phyloP scores from a whole-genome alignment of 768 basidiomycete genomes.

The Clathrus columnatus region DNA sequence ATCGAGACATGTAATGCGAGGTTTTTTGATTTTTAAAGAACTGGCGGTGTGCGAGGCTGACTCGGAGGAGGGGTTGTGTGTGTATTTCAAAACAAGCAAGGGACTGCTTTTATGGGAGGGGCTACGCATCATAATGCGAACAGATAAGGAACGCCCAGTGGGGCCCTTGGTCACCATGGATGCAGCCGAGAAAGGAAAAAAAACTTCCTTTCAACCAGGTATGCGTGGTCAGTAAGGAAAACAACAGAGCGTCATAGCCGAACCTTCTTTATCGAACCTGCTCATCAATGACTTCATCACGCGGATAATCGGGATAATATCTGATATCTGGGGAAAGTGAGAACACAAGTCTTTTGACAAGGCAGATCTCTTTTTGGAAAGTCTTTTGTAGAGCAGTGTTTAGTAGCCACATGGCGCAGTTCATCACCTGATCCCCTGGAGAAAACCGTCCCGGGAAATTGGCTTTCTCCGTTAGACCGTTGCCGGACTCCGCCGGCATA shows the following conservation, averaged over 20 bases:
- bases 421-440: not conserved
- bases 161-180: not conserved
- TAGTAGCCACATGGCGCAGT: not conserved
- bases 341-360: not conserved
- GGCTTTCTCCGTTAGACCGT: not conserved
- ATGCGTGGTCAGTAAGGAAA: not conserved
- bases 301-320: not conserved
- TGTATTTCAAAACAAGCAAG: not conserved
- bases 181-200: not conserved
- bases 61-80: not conserved
- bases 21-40: not conserved
- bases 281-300: not conserved
- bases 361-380: not conserved
- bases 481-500: not conserved
- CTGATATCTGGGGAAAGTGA: not conserved
- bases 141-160: not conserved
- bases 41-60: not conserved
- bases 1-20: slow-evolving; percentile 4
- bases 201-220: not conserved
- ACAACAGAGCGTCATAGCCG: not conserved
- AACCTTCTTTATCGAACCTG: not conserved
- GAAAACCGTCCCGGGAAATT: not conserved
- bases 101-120: not conserved
- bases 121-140: not conserved
- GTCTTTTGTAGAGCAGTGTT: not conserved